Base-by-base conservation (phyloP, 2,329 filamentous ascomycete species). In the Scedosporium aurantiacum region DNA sequence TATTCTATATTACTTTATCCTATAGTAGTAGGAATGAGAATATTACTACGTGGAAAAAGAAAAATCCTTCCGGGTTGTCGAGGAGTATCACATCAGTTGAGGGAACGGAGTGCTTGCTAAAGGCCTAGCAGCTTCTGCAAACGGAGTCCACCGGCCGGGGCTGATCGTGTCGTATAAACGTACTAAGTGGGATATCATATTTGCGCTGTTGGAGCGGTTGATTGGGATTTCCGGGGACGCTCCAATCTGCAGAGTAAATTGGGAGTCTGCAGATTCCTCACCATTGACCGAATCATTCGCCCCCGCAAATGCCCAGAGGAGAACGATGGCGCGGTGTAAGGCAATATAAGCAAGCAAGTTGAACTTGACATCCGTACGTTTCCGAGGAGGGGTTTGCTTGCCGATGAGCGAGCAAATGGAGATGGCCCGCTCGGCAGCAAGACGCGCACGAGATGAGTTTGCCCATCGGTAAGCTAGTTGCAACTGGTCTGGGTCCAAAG, bases 301-400 rank as follows among this genome's bases (percentile, higher is more conserved):
- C 2, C 89, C 91, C 71, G 92, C 97, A 70, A 93, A 97, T 72
- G 93, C 93, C 76, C 93, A 93, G 68, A 92, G 97, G 71, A 93
- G 93, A 66, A 97, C 93, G 75, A 97, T 97, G 75, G 93, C 92
- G 74, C 93, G 91, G 86, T 97, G 92, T 66, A 97, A 87, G 73
- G 93, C 93, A 71, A 89, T 95, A 82, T 96, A 91, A 70, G 92
- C 97, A 79, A 96, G 89, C 70, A 97, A 86, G 76, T 97, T 93
- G 72, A 97, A 93, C 84, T 97, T 93, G 73, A 97, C 93, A 75
- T 54, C 50, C 12, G 50, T 27, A 4, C 18, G 18, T 54, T 27
- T 27, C 18, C 50, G 18, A 23, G 23, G 7, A 25, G 41, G 57
- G 2, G 16, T 40, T 28, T 59, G 37, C 41, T 59, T 43, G 18